Evolutionary conservation across 345 rosid genomes (phyloP).

Genomic region (Eucalyptus viminalis): DNA sequence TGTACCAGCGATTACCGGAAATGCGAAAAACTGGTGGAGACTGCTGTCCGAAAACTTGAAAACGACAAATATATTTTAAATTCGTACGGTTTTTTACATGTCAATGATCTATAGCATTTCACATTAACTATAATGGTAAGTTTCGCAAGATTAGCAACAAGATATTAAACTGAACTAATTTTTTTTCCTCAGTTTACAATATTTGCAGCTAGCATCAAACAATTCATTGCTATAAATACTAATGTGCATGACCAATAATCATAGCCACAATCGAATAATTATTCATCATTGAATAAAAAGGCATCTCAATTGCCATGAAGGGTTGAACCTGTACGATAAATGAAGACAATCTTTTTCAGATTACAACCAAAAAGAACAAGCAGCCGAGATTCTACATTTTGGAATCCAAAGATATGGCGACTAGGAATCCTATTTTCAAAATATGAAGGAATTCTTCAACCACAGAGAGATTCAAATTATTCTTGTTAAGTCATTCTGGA

Average conservation of each 20-base stretch:
- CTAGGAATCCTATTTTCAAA: no score
- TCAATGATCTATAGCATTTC: not conserved
- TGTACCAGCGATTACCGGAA: not conserved
- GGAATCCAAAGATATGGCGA: not conserved
- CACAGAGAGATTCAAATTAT: no score
- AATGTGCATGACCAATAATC: no score
- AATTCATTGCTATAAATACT: no score
- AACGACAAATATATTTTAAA: no score
- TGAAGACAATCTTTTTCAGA: not conserved
- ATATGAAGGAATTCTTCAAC: no score
- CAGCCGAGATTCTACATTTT: not conserved
- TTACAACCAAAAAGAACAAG: not conserved
- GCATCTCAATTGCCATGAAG: no score
- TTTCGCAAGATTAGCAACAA: rapidly evolving
- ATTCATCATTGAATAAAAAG: no score
- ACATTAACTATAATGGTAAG: not conserved
- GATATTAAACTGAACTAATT: not conserved
- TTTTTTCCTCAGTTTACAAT: no score
- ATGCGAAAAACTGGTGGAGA: not conserved
- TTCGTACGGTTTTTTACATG: not conserved
- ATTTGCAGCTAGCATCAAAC: no score
- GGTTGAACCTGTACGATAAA: not conserved
- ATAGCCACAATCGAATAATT: no score
- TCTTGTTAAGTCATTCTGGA: not conserved
- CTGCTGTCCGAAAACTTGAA: not conserved